Evolutionary conservation across 1,284 basidiomycete species (phyloP).

Genomic region (Microbotryomycetes sp.): DNA sequence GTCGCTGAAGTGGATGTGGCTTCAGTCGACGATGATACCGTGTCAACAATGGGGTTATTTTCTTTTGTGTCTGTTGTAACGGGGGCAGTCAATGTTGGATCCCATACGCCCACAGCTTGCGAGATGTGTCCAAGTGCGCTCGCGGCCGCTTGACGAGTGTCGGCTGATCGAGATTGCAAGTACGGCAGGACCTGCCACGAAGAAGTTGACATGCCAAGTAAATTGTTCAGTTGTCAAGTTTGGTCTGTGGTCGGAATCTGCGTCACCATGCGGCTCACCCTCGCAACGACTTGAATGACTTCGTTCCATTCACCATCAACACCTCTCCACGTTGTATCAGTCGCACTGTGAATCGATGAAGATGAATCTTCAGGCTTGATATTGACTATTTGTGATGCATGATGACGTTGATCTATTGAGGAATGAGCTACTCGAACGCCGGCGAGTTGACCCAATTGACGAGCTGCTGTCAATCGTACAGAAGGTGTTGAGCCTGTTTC

Average conservation of each 20-base stretch:
- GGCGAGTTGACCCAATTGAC: constrained; percentile 84
- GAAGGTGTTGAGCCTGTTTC: constrained; percentile 82
- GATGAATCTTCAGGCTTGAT: constrained; percentile 22
- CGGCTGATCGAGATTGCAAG: constrained; percentile 77
- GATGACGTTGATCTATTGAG: constrained; percentile 3
- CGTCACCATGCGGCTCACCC: constrained; percentile 52
- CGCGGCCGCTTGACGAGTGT: constrained; percentile 77
- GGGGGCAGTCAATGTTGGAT: constrained; percentile 47
- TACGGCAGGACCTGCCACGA: constrained; percentile 67
- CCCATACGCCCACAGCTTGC: constrained; percentile 74
- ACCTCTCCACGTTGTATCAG: constrained; percentile 34
- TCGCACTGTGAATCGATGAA: no score
- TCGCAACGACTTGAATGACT: constrained; percentile 70
- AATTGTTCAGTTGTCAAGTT: no score
- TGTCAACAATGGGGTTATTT: not conserved
- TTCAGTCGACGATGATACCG: not conserved
- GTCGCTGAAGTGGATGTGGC: not conserved
- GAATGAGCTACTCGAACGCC: constrained; percentile 57
- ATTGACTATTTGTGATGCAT: not conserved
- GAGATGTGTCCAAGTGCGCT: constrained; percentile 80
- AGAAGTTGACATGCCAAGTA: not conserved
- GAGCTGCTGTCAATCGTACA: constrained; percentile 80
- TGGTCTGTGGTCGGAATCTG: no score
- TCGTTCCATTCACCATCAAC: constrained; percentile 69
- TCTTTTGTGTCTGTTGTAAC: not conserved